Conservation (phyloP, 2,329 filamentous ascomycete species). For the Phoma sp. region DNA sequence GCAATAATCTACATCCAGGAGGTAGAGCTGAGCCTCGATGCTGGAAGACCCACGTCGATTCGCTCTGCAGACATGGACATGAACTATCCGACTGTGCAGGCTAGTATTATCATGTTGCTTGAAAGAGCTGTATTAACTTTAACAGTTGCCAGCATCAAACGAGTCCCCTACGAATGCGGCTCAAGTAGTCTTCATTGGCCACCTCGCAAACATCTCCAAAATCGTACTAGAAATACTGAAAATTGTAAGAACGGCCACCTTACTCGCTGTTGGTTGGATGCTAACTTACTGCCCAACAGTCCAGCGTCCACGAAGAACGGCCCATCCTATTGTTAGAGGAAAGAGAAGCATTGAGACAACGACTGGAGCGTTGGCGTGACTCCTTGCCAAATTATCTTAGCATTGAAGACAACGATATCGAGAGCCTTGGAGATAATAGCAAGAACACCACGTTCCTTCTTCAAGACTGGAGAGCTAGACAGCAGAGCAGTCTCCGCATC, state of each 20-base stretch:
- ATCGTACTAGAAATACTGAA: neutral
- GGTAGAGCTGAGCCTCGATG: neutral
- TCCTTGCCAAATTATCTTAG: neutral
- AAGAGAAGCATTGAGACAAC: neutral
- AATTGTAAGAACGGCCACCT: neutral
- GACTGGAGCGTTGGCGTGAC: neutral
- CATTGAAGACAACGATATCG: neutral
- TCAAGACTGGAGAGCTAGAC: neutral
- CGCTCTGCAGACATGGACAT: conserved; percentile 2
- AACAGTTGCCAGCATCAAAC: neutral
- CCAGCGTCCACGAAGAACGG: neutral
- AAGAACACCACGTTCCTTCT: neutral
- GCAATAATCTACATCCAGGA: conserved; percentile 4
- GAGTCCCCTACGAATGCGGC: neutral
- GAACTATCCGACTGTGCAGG: conserved; percentile 2
- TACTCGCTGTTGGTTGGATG: neutral
- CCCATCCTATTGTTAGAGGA: neutral
- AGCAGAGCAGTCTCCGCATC: neutral
- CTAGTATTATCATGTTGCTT: neutral
- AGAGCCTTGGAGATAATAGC: neutral
- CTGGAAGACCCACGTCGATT: neutral
- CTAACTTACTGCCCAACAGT: neutral
- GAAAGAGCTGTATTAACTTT: neutral
- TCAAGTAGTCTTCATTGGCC: neutral
- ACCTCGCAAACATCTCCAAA: neutral